A percentile compares a stretch with the other conserved stretches of the same genome.
Evolutionary conservation across 192 early-diverging fungal genomes (phyloP).

Genomic region (Phycomyces blakesleeanus): DNA sequence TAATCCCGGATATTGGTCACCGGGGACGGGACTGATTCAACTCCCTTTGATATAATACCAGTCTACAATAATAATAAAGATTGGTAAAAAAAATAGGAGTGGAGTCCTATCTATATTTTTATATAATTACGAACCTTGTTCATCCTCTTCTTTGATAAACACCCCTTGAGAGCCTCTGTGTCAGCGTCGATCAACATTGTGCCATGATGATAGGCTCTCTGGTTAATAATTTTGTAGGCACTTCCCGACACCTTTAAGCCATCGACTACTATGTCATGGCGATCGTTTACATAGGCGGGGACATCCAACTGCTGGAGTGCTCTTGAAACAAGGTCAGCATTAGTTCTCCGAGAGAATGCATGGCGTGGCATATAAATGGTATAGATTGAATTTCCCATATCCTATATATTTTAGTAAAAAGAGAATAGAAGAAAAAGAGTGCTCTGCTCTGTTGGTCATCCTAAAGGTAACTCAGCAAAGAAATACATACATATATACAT

Average conservation of each 20-base stretch:
- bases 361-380: slow-evolving; percentile 88
- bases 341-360: slow-evolving; percentile 69
- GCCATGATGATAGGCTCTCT: slow-evolving; percentile 91
- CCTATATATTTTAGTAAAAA: slow-evolving; percentile 39
- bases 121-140: slow-evolving; percentile 14
- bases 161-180: slow-evolving; percentile 42
- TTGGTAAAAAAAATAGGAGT: background rate
- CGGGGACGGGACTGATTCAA: slow-evolving; percentile 83
- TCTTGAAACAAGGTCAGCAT: slow-evolving; percentile 71
- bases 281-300: slow-evolving; percentile 71
- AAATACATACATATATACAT: slow-evolving; percentile 6
- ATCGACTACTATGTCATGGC: slow-evolving; percentile 88
- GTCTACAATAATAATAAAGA: slow-evolving; percentile 29
- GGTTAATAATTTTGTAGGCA: slow-evolving; percentile 86
- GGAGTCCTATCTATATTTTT: no score
- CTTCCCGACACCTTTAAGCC: slow-evolving; percentile 87
- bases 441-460: background rate
- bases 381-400: slow-evolving; percentile 95
- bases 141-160: slow-evolving; percentile 31
- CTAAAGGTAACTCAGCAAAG: background rate
- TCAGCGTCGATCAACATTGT: slow-evolving; percentile 97
- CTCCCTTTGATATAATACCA: slow-evolving; percentile 79
- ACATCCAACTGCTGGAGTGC: slow-evolving; percentile 80
- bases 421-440: background rate
- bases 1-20: slow-evolving; percentile 81